Base-by-base conservation (phyloP, 768 basidiomycete genomes). In the Russula earlei region DNA sequence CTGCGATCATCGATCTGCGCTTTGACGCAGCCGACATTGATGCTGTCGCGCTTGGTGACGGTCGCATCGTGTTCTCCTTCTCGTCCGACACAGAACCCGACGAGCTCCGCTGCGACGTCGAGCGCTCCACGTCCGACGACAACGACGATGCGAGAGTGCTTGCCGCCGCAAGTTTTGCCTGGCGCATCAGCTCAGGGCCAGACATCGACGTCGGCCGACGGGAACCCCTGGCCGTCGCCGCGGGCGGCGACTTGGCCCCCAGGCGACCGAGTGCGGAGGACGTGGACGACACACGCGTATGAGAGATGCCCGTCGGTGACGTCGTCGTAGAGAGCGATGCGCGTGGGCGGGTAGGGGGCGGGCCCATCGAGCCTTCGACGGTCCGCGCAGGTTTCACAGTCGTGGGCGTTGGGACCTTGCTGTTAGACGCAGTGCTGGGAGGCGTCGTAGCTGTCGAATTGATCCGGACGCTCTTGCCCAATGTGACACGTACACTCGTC, bases 391-490 rank as follows among this genome's bases (percentile, higher is more conserved):
- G 56, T 19, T 58, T 58, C 19, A 58, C 34, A 12, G 55, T 50
- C 37, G 55, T 58, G 3, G 59, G 55, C 14, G 60, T 55, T 19
- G 59, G 25, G n/a, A 27, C 41, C 38, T 55, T 54, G 33, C 48
- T 54, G 19, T 34, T 48, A 3, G 45, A 15, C 4, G 53, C 29
- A 4, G 29, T n/a, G 9, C 48, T 46, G 7, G 61, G 56, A 7
- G 57, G 55, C 14, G 61, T 56, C 19, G 24, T 29, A 1, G 45
- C 29, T 5, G 55, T 44, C n/a, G 55, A 25, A 24, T 62, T 62
- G 20, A 61, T 49, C 7, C 61, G 61, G 25, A 62, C 52, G 49
- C 59, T 61, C 52, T 61, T 62, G 25, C 61, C 61, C 38, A 62
- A 52, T 4, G 61, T 61, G 9, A 55, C 48, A 15, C 59, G 55